Base-by-base conservation (phyloP, 495 filamentous ascomycete species). In the Penicillium simplicissimum region DNA sequence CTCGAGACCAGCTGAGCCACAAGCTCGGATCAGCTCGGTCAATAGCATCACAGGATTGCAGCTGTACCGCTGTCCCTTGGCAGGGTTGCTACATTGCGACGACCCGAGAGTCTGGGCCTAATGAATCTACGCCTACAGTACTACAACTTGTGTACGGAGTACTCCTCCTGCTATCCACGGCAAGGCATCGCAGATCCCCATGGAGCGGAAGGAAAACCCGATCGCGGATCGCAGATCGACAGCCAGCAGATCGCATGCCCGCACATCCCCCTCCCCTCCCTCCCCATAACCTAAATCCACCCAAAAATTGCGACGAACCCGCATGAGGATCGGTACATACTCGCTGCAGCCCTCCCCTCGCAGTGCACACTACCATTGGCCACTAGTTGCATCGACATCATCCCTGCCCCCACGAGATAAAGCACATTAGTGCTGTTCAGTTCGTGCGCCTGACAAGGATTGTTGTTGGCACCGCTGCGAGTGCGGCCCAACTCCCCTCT, bases 1-100 rank as follows among this genome's bases (percentile, higher is more conserved):
- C 1, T n/a, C 4, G 11, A 31, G 6, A 8, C 58, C 59, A 58
- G 57, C 63, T 68, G 60, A 68, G 63, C 66, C 66, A 68, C 66
- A 63, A 52, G 52, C 60, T 59, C 52, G 60, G 59, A 60, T 62
- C 63, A 49, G 23, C 21, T n/a, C 4, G 43, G 13, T 21, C 43
- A 10, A 47, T 31, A 23, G 23, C 21, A 8, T 49, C 25, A 15
- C 23, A 49, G 23, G 25, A n/a, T 49, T n/a, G 10, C 45, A 45
- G 42, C 17, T 45, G 42, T 21, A 4, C 21, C 3, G 28, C 28
- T 31, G 28, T 25, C 19, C 21, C 23, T 8, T 14, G 15, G n/a
- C 45, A 25, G 21, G 23, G 10, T 28, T 25, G 9, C 23, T 49
- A 49, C 45, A 25, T 49, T 49, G 23, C 45, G 14, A 8, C 3